Evolutionary conservation across 192 early-diverging fungal species (phyloP).

Genomic region (Gaertneriomyces sp.): DNA sequence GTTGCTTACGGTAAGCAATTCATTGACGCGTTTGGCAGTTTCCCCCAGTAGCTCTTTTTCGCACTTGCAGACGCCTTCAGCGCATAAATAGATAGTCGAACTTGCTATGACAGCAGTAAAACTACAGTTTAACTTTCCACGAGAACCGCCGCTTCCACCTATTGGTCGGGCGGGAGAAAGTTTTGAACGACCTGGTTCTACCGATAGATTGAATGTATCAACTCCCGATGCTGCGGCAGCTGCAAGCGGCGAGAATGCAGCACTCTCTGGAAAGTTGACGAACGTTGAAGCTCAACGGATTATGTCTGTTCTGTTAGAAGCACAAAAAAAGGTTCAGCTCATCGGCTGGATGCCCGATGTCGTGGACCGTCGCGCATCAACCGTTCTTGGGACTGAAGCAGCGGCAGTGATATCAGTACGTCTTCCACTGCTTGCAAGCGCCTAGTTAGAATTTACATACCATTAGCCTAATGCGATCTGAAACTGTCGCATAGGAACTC

Average conservation of each 20-base stretch:
- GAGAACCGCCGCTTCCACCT: constrained; percentile 30
- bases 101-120: background rate
- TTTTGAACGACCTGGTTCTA: background rate
- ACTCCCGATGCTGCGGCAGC: constrained; percentile 1
- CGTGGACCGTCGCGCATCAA: constrained; percentile 40
- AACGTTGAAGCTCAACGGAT: constrained; percentile 55
- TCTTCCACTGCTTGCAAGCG: background rate
- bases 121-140: constrained; percentile 21
- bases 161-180: constrained; percentile 9
- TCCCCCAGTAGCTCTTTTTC: too few species aligned
- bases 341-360: constrained; percentile 47
- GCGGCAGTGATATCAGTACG: constrained; percentile 37
- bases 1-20: too few species aligned
- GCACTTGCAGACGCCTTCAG: too few species aligned
- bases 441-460: too few species aligned
- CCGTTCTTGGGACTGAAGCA: constrained; percentile 42
- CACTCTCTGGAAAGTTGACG: constrained; percentile 46
- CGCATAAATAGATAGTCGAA: background rate
- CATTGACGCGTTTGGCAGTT: too few species aligned
- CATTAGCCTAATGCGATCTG: background rate
- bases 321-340: constrained; percentile 46
- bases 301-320: constrained; percentile 55
- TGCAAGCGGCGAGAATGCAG: constrained; percentile 26
- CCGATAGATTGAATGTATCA: background rate
- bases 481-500: constrained; percentile 32